Evolutionary conservation across 441 rosid genomes (phyloP).

Genomic region (Gossypium laxum): DNA sequence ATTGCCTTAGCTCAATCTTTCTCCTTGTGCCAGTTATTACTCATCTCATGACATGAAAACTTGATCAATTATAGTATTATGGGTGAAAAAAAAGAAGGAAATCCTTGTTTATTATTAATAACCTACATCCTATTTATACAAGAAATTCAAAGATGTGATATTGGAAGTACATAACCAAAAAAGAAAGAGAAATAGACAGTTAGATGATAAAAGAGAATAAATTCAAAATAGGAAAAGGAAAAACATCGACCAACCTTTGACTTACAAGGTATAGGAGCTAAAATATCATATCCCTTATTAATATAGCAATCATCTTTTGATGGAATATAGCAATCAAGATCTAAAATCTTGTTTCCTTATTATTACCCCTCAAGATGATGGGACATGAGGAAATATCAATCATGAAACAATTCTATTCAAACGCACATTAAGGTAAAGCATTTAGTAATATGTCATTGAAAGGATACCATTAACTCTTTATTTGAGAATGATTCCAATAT

Average conservation of each 20-base stretch:
- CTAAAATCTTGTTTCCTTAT: neutral
- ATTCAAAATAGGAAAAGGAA: neutral
- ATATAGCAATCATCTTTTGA: neutral
- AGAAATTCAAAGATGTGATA: neutral
- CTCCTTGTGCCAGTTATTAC: neutral
- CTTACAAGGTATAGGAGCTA: neutral
- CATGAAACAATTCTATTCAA: neutral
- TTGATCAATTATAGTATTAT: neutral
- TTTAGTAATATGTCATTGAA: neutral
- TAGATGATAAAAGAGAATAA: neutral
- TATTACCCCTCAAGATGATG: neutral
- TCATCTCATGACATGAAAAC: neutral
- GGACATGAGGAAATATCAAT: neutral
- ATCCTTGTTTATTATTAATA: neutral
- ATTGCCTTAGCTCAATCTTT: neutral
- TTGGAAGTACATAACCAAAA: neutral
- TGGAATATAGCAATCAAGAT: neutral
- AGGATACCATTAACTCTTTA: neutral
- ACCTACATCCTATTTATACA: neutral
- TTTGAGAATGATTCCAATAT: neutral
- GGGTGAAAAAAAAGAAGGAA: neutral
- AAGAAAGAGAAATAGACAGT: neutral
- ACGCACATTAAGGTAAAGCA: neutral
- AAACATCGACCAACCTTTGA: neutral
- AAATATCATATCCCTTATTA: neutral